phyloP scores from a whole-genome alignment of 1,284 basidiomycete genomes.

The Tetrapyrgos nigripes region DNA sequence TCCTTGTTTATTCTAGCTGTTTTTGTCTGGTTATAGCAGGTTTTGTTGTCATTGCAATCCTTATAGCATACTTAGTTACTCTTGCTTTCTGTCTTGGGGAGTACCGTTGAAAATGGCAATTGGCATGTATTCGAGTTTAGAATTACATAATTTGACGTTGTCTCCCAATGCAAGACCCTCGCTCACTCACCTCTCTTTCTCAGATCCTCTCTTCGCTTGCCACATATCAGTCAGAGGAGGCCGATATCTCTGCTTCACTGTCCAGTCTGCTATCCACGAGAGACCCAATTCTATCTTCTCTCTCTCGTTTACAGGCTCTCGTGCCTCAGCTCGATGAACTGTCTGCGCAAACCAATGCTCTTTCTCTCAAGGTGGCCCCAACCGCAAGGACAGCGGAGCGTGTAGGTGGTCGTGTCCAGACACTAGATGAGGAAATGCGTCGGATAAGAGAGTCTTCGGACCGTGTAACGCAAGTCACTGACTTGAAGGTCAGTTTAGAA shows the following conservation, averaged over 20 bases:
- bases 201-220: constrained; percentile 78
- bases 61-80: too few species aligned
- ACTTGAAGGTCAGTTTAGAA: constrained; percentile 82
- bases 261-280: constrained; percentile 74
- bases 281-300: constrained; percentile 69
- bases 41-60: too few species aligned
- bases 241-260: constrained; percentile 79
- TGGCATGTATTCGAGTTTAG: too few species aligned
- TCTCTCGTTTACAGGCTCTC: constrained; percentile 69
- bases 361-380: constrained; percentile 63
- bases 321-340: constrained; percentile 70
- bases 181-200: constrained; percentile 64
- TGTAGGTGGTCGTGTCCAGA: constrained; percentile 87
- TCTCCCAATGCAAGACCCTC: constrained; percentile 47
- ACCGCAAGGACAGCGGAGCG: constrained; percentile 88
- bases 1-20: background rate
- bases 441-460: constrained; percentile 87
- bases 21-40: too few species aligned
- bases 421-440: constrained; percentile 90
- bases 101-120: too few species aligned
- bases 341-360: constrained; percentile 62
- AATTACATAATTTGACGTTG: too few species aligned
- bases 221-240: constrained; percentile 79
- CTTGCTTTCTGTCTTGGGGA: too few species aligned
- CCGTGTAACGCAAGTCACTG: constrained; percentile 86